phyloP scores from a whole-genome alignment of 352 stramenopile genomes.

The Albugo candida region DNA sequence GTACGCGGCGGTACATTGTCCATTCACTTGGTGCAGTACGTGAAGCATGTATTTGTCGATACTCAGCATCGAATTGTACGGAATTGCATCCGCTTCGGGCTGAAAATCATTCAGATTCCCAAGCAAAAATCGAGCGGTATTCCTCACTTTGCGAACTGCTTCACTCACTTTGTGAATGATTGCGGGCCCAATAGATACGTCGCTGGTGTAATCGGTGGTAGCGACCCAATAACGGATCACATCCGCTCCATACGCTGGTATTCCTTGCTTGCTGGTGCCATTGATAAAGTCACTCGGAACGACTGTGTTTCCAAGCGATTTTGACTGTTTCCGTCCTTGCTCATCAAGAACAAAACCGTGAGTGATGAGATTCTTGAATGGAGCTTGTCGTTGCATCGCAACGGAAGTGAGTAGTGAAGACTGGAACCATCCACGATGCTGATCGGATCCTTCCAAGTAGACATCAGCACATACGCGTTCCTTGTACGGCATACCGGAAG shows the following conservation, averaged over 20 bases:
- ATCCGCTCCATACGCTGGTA: conserved; percentile 89
- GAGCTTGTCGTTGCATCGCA: conserved; percentile 56
- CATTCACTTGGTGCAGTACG: conserved; percentile 57
- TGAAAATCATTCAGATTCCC: conserved; percentile 92
- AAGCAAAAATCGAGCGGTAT: conserved; percentile 94
- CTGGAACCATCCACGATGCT: conserved; percentile 98
- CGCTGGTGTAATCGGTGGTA: conserved; percentile 91
- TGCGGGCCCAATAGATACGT: conserved; percentile 86
- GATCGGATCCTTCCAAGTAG: conserved; percentile 94
- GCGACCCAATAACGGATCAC: conserved; percentile 96
- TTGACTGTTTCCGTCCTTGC: conserved; percentile 97
- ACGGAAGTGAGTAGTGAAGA: conserved; percentile 90
- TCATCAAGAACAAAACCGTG: conserved; percentile 99
- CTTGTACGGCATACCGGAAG: conserved; percentile 33
- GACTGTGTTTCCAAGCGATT: conserved; percentile 95
- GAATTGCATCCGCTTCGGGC: conserved; percentile 47
- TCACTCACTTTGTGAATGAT: conserved; percentile 82
- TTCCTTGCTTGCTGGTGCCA: conserved; percentile 46
- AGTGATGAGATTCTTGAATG: conserved; percentile 95
- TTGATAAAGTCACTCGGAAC: conserved; percentile 91
- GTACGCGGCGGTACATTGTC: conserved; percentile 73
- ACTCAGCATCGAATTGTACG: conserved; percentile 68
- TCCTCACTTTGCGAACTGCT: conserved; percentile 79
- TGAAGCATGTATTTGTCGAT: conserved; percentile 95
- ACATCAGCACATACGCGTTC: conserved; percentile 69